Conservation (phyloP, 164 flowering plant genomes). For the Aristolochia contorta region DNA sequence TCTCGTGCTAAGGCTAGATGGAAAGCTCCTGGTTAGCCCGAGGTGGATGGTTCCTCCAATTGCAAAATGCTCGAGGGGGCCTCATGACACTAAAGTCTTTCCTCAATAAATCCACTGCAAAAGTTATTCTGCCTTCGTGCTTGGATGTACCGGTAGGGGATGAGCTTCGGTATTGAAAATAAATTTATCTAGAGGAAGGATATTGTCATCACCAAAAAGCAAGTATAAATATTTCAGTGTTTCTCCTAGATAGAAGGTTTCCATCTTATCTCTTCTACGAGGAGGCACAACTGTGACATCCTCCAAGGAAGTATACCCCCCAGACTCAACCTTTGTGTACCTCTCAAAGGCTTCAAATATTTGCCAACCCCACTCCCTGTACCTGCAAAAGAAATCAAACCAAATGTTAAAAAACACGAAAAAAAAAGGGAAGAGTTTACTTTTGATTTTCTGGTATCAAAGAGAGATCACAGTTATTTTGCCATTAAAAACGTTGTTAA, state of each 20-base stretch:
- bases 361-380: conserved; percentile 96
- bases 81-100: too few relatives aligned
- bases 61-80: too few relatives aligned
- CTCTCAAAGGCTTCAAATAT: conserved; percentile 91
- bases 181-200: conserved; percentile 76
- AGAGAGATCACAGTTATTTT: too few relatives aligned
- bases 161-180: conserved; percentile 96
- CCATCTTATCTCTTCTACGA: conserved; percentile 88
- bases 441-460: too few relatives aligned
- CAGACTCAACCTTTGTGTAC: conserved; percentile 71
- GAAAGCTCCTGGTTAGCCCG: too few relatives aligned
- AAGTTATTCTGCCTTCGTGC: conserved; percentile 6
- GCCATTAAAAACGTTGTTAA: too few relatives aligned
- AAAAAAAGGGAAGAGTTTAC: too few relatives aligned
- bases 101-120: too few relatives aligned
- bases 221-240: conserved; percentile 82
- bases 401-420: neutral
- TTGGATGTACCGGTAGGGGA: conserved; percentile 54
- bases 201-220: conserved; percentile 53
- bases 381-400: conserved; percentile 36
- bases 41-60: too few relatives aligned
- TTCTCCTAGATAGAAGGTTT: conserved; percentile 94
- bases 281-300: conserved; percentile 88
- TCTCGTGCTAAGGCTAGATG: too few relatives aligned
- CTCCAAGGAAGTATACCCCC: conserved; percentile 79